phyloP scores from a whole-genome alignment of 371 early-diverging fungal species.

The Mortierella sp. region DNA sequence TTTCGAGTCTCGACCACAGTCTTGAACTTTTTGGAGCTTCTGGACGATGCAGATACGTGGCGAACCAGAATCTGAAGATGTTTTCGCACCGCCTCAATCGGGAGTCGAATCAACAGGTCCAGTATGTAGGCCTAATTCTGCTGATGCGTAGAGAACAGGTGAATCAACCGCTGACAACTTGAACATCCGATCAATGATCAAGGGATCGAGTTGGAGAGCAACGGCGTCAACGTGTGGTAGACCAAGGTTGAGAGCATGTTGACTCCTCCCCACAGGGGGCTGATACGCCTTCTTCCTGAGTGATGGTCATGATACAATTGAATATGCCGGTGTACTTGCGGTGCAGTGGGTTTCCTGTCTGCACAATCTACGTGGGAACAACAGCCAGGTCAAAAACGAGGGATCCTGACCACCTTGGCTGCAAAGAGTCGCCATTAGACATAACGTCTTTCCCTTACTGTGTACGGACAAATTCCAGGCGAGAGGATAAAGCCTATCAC shows the following conservation, averaged over 20 bases:
- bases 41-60: too few relatives aligned
- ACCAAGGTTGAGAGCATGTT: constrained; percentile 82
- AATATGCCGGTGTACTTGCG: constrained; percentile 80
- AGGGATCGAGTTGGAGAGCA: constrained; percentile 77
- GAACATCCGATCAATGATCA: constrained; percentile 78
- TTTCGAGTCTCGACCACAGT: constrained; percentile 77
- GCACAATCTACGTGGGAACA: constrained; percentile 78
- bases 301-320: constrained; percentile 77
- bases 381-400: too few relatives aligned
- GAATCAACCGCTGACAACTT: constrained; percentile 71
- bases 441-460: constrained; percentile 53
- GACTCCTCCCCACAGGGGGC: constrained; percentile 74
- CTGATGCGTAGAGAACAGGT: constrained; percentile 74
- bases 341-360: constrained; percentile 74
- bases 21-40: constrained; percentile 63
- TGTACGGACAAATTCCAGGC: constrained; percentile 84
- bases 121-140: constrained; percentile 76
- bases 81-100: constrained; percentile 89
- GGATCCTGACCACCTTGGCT: too few relatives aligned
- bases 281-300: constrained; percentile 83
- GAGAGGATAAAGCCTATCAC: constrained; percentile 77
- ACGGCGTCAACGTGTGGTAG: constrained; percentile 78
- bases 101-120: constrained; percentile 80
- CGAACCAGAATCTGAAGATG: constrained; percentile 84
- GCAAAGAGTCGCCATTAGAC: too few relatives aligned